Evolutionary conservation across 306 rosid genomes (phyloP).

Genomic region (Phaseolus lunatus): DNA sequence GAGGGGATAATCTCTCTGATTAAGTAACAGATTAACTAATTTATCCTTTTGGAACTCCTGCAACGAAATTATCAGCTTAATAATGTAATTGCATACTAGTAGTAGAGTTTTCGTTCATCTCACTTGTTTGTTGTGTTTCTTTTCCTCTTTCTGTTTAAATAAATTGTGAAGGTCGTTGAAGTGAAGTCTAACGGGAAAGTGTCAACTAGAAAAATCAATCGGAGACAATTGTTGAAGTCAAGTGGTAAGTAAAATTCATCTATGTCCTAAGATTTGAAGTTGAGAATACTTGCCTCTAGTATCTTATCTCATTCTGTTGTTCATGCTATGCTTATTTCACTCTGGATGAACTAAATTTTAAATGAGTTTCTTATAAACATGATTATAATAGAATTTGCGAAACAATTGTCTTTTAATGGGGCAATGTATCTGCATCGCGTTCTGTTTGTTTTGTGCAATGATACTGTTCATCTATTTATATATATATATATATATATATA

Average conservation of each 20-base stretch:
- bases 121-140: conserved; percentile 11
- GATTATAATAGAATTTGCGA: conserved; percentile 7
- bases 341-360: background rate
- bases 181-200: conserved; percentile 77
- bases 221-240: conserved; percentile 87
- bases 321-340: conserved; percentile 7
- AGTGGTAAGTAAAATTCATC: conserved; percentile 69
- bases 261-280: conserved; percentile 23
- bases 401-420: background rate
- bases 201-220: conserved; percentile 80
- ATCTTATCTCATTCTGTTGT: conserved; percentile 35
- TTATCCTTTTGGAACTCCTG: too few relatives aligned
- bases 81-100: conserved; percentile 11
- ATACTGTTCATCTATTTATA: background rate
- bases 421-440: conserved; percentile 7
- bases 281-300: background rate
- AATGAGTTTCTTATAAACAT: background rate
- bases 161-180: conserved; percentile 72
- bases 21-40: too few relatives aligned
- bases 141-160: background rate
- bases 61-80: conserved; percentile 27
- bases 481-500: too few relatives aligned
- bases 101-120: background rate
- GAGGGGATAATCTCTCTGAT: too few relatives aligned
- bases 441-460: background rate